phyloP scores from a whole-genome alignment of 2,329 filamentous ascomycete species.

The Paecilomyces formosus region DNA sequence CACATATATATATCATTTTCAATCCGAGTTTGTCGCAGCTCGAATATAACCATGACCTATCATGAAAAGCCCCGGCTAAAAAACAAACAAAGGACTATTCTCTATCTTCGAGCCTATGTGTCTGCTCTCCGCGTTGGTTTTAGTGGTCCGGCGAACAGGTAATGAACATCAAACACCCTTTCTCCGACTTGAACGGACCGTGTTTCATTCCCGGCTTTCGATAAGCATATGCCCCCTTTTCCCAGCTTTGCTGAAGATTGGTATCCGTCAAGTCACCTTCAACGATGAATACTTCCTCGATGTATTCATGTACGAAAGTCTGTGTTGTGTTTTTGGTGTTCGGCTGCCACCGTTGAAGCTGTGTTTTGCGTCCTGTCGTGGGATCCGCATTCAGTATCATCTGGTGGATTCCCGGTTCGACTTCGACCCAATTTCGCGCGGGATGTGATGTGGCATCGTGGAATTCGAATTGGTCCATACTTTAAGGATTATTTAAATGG shows the following conservation, averaged over 20 bases:
- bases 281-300: slow-evolving; percentile 33
- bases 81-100: too few relatives aligned
- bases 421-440: not conserved
- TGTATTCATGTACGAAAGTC: slow-evolving; percentile 28
- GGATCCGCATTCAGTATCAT: slow-evolving; percentile 27
- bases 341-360: slow-evolving; percentile 31
- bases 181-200: slow-evolving; percentile 28
- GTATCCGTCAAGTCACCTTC: slow-evolving; percentile 29
- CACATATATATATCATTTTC: too few relatives aligned
- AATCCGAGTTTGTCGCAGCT: too few relatives aligned
- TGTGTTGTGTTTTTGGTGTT: slow-evolving; percentile 18
- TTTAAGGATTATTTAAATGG: not conserved
- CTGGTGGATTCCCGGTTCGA: slow-evolving; percentile 29
- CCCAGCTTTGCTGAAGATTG: slow-evolving; percentile 21
- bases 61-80: too few relatives aligned
- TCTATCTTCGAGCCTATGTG: not conserved
- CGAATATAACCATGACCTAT: too few relatives aligned
- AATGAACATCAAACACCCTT: slow-evolving; percentile 30
- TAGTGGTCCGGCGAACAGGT: not conserved
- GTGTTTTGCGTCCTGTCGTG: slow-evolving; percentile 18
- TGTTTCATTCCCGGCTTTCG: slow-evolving; percentile 34
- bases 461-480: not conserved
- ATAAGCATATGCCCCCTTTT: slow-evolving; percentile 33
- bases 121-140: not conserved
- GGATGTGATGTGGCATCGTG: not conserved